Evolutionary conservation across 192 early-diverging fungal species (phyloP).

Genomic region (Backusella mclennaniae): DNA sequence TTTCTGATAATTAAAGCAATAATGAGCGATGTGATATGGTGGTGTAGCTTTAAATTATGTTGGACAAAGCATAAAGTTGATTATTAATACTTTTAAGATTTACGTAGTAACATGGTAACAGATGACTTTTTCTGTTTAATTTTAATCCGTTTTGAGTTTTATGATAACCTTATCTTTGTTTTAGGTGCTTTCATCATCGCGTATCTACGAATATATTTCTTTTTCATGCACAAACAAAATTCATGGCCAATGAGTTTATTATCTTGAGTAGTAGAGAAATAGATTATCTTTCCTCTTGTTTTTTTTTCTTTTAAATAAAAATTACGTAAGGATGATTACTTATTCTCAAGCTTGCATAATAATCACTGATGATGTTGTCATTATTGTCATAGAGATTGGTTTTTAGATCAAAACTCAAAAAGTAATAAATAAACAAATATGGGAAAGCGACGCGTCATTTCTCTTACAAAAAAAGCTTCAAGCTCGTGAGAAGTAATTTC

Average conservation of each 20-base stretch:
- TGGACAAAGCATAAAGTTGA: background rate
- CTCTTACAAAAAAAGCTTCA: background rate
- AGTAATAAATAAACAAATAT: background rate
- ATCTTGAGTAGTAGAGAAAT: background rate
- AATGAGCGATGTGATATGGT: background rate
- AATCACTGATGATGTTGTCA: background rate
- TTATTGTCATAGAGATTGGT: background rate
- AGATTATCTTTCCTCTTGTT: background rate
- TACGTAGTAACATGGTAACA: background rate
- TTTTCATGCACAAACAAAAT: too few relatives aligned
- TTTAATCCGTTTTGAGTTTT: too few relatives aligned
- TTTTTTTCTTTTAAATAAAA: background rate
- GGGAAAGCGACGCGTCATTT: background rate
- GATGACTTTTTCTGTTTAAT: too few relatives aligned
- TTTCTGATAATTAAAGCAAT: background rate
- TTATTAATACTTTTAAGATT: background rate
- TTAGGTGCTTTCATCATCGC: too few relatives aligned
- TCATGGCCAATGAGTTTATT: background rate
- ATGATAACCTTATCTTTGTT: too few relatives aligned
- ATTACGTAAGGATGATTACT: background rate
- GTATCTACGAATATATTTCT: too few relatives aligned
- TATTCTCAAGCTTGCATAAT: background rate
- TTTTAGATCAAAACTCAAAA: conserved; percentile 4
- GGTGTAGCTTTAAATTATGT: background rate
- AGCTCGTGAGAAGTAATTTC: background rate